Conservation (phyloP, 23 red algal species). For the Pyropia yezoensis region DNA sequence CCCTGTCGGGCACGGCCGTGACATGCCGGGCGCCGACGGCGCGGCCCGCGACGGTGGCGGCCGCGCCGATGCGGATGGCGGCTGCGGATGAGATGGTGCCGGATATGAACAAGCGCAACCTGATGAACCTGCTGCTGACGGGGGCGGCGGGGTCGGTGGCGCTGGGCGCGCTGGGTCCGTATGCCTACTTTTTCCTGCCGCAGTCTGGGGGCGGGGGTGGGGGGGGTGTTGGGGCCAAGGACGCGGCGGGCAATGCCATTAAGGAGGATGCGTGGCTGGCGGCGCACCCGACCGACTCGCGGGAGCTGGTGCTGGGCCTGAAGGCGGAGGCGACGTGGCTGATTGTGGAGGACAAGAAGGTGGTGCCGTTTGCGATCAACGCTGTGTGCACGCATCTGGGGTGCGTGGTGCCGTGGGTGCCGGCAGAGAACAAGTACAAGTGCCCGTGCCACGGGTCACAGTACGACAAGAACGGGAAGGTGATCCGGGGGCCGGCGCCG, state of each 20-base stretch:
- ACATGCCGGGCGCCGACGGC: not conserved
- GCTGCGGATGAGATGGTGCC: slow-evolving; percentile 73
- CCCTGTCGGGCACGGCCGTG: slow-evolving; percentile 19
- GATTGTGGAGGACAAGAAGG: slow-evolving; percentile 68
- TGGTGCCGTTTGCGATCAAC: slow-evolving; percentile 79
- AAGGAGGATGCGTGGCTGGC: slow-evolving; percentile 54
- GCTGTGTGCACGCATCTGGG: slow-evolving; percentile 97
- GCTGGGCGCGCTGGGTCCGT: slow-evolving; percentile 48
- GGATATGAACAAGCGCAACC: slow-evolving; percentile 87
- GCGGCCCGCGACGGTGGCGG: not conserved
- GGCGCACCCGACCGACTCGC: slow-evolving; percentile 46
- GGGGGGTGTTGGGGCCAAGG: slow-evolving; percentile 57
- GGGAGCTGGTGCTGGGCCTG: slow-evolving; percentile 89
- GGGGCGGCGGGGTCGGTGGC: slow-evolving; percentile 56
- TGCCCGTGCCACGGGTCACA: slow-evolving; percentile 98
- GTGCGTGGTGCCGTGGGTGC: slow-evolving; percentile 94
- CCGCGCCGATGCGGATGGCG: slow-evolving; percentile 33
- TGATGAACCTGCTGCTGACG: slow-evolving; percentile 76
- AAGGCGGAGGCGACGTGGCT: slow-evolving; percentile 85
- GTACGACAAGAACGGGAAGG: slow-evolving; percentile 85
- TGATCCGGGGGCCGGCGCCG: slow-evolving; percentile 94
- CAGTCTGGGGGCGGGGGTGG: slow-evolving; percentile 23
- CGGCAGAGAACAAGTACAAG: slow-evolving; percentile 94
- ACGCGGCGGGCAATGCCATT: slow-evolving; percentile 74
- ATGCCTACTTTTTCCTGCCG: slow-evolving; percentile 83